A percentile compares a stretch with the other conserved stretches of the same genome.
Evolutionary conservation across 208 protist species (phyloP).

Genomic region (Leishmania guyanensis): DNA sequence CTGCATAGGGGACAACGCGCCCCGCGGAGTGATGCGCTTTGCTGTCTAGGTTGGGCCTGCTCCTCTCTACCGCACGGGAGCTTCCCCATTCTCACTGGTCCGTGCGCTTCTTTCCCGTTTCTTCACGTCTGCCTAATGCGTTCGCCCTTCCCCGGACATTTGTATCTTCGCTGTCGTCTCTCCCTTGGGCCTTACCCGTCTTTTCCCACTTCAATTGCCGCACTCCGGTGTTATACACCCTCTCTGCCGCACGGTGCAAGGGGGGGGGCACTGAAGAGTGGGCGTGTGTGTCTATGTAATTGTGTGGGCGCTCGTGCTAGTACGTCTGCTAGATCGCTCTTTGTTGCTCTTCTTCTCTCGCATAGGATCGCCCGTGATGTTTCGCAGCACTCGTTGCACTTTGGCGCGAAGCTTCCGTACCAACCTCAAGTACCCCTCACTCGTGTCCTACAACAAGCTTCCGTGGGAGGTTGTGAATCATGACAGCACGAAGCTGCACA

Average conservation of each 20-base stretch:
- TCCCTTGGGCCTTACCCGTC: neutral
- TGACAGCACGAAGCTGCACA: constrained; percentile 73
- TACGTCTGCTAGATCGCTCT: neutral
- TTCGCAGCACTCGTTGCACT: constrained; percentile 25
- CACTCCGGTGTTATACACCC: neutral
- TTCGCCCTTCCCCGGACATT: neutral
- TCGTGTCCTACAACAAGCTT: constrained; percentile 91
- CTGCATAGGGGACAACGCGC: neutral
- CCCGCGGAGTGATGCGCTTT: neutral
- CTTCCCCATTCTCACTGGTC: too few relatives aligned
- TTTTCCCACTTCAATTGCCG: neutral
- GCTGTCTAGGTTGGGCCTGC: neutral
- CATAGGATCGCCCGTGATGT: constrained; percentile 30
- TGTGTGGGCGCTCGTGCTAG: neutral
- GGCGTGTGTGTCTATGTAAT: neutral
- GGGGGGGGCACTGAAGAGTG: neutral
- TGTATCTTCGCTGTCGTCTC: neutral
- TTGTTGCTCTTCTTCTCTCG: constrained; percentile 1
- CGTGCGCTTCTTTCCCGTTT: neutral
- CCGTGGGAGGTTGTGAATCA: constrained; percentile 86
- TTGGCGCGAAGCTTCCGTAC: constrained; percentile 58
- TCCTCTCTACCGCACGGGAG: neutral
- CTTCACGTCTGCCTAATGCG: neutral
- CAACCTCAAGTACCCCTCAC: constrained; percentile 82
- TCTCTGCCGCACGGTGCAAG: neutral